A percentile compares a stretch with the other conserved stretches of the same genome.
phyloP scores from a whole-genome alignment of 768 basidiomycete genomes.

The Lactarius akahatsu region DNA sequence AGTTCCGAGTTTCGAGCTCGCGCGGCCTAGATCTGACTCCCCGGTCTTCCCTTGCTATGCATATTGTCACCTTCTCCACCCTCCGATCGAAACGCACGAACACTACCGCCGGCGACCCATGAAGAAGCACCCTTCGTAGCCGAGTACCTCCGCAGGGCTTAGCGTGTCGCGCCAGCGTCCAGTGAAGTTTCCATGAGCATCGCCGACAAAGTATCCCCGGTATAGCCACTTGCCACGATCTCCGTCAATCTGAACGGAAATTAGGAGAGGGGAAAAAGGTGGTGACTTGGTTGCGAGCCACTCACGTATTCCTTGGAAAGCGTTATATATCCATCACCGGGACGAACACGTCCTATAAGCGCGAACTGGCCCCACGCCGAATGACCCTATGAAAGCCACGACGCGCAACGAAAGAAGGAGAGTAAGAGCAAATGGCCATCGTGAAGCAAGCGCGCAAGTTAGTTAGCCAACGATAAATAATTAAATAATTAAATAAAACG shows the following conservation, averaged over 20 bases:
- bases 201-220: slow-evolving; percentile 77
- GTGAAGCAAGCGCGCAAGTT: background rate
- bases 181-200: slow-evolving; percentile 64
- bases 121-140: slow-evolving; percentile 86
- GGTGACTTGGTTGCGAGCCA: slow-evolving; percentile 28
- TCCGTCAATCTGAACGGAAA: slow-evolving; percentile 51
- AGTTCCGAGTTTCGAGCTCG: slow-evolving; percentile 1
- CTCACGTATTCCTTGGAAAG: slow-evolving; percentile 82
- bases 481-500: background rate
- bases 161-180: slow-evolving; percentile 88
- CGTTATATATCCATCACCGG: slow-evolving; percentile 77
- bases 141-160: slow-evolving; percentile 56
- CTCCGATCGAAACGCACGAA: slow-evolving; percentile 13
- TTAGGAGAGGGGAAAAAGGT: slow-evolving; percentile 9
- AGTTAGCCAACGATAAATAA: background rate
- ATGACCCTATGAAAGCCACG: slow-evolving; percentile 57
- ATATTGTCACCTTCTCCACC: slow-evolving; percentile 12
- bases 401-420: background rate
- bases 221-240: slow-evolving; percentile 85
- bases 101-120: slow-evolving; percentile 62
- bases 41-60: background rate
- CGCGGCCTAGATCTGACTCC: slow-evolving; percentile 7
- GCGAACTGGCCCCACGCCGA: slow-evolving; percentile 91
- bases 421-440: background rate
- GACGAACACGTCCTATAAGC: slow-evolving; percentile 74